These are phyloP conservation scores for Takashimella koratensis DNA, from an alignment of 1,284 basidiomycete genomes.

Conservation along the genomic window DNA sequence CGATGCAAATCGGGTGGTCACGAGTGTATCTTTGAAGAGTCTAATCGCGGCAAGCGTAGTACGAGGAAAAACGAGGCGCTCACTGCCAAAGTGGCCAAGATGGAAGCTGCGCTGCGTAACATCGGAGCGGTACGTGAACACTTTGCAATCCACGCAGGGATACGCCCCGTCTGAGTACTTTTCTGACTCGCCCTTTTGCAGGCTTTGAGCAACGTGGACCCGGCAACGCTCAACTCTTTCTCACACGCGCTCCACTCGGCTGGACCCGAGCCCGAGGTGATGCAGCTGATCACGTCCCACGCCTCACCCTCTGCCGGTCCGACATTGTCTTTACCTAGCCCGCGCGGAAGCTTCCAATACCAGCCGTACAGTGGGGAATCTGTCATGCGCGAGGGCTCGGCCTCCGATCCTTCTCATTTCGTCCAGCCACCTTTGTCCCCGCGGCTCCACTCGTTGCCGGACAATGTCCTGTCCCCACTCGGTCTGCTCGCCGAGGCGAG, in stretches of 20 bases:
- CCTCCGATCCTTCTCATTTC: conserved; percentile 17
- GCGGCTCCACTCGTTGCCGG: conserved; percentile 83
- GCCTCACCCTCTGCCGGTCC: conserved; percentile 34
- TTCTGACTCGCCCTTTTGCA: conserved; percentile 15
- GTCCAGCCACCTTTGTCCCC: conserved; percentile 55
- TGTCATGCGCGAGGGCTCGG: conserved; percentile 28
- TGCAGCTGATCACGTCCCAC: conserved; percentile 76
- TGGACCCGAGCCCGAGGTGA: conserved; percentile 58
- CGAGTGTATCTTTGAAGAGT: conserved; percentile 92
- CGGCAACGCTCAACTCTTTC: conserved; percentile 54
- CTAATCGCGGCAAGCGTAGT: conserved; percentile 86
- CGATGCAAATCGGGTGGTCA: conserved; percentile 66
- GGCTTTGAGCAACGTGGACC: conserved; percentile 66
- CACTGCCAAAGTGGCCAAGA: conserved; percentile 80
- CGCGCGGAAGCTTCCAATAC: neutral
- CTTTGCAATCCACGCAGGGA: neutral
- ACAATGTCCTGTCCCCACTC: conserved; percentile 84
- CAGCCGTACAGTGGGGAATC: conserved; percentile 47
- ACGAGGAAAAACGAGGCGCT: conserved; percentile 80
- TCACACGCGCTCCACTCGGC: conserved; percentile 35
- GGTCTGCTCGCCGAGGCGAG: conserved; percentile 88
- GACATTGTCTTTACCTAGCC: conserved; percentile 14
- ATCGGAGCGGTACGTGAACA: conserved; percentile 42
- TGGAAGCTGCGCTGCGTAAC: conserved; percentile 81
- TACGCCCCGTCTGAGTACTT: neutral